Evolutionary conservation across 345 rosid species (phyloP).

Genomic region (Eucalyptus pumila): DNA sequence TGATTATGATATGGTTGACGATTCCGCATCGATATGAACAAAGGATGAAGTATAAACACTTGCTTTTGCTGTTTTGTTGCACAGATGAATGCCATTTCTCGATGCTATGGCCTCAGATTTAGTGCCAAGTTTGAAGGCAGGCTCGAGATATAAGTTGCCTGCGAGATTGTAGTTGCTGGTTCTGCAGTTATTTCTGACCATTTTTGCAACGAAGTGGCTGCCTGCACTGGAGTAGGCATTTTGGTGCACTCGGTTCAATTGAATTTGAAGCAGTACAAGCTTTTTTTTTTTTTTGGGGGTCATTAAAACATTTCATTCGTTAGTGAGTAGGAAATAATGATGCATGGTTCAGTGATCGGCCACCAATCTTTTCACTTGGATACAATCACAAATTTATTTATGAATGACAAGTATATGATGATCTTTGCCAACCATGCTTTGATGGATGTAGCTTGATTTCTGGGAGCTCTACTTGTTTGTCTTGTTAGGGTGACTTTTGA

Average conservation of each 20-base stretch:
- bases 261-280: background rate
- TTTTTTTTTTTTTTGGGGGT: no score
- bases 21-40: background rate
- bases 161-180: background rate
- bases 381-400: no score
- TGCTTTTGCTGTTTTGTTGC: background rate
- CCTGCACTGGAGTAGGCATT: background rate
- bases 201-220: background rate
- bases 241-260: background rate
- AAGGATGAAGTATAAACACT: background rate
- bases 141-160: background rate
- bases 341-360: no score
- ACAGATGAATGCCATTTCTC: background rate
- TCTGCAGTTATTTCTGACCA: background rate
- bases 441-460: no score
- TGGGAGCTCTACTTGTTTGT: no score
- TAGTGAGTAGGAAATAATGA: no score
- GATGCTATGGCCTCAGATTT: constrained; percentile 29
- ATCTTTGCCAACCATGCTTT: no score
- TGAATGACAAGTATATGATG: no score
- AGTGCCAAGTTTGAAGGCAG: background rate
- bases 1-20: background rate
- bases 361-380: rapidly evolving
- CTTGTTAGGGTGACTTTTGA: no score
- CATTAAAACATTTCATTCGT: no score